Conservation (phyloP, 306 rosid species). For the Pyrus bretschneideri region DNA sequence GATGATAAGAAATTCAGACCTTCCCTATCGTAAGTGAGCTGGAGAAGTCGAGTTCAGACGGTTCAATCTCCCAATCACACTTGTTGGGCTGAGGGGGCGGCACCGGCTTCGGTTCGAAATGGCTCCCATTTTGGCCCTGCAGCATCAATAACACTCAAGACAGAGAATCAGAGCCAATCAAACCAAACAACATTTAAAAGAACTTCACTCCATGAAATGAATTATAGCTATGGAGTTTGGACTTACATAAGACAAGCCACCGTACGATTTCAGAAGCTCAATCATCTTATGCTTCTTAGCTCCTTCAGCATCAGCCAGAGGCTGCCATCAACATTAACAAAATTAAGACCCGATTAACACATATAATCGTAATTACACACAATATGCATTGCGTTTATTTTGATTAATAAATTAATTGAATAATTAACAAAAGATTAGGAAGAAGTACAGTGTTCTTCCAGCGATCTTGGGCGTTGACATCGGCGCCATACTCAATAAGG, state of each 20-base stretch:
- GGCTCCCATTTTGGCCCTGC: conserved; percentile 99
- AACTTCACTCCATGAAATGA: neutral
- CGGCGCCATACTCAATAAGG: conserved; percentile 71
- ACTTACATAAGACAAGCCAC: conserved; percentile 90
- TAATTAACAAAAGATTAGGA: neutral
- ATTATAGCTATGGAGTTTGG: neutral
- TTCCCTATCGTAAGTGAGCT: conserved; percentile 69
- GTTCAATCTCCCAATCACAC: conserved; percentile 99
- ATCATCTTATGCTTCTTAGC: conserved; percentile 54
- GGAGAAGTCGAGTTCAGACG: conserved; percentile 87
- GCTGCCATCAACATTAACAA: conserved; percentile 35
- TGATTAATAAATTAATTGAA: neutral
- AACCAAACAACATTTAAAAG: neutral
- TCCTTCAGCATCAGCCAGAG: conserved; percentile 98
- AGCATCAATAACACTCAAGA: conserved; percentile 10
- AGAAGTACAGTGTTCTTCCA: conserved; percentile 78
- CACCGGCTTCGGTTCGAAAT: conserved; percentile 79
- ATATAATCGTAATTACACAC: neutral
- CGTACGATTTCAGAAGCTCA: conserved; percentile 67
- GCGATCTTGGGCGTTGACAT: conserved; percentile 91
- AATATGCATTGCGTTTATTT: neutral
- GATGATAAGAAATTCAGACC: conserved; percentile 34
- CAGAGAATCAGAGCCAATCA: neutral
- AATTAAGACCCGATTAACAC: neutral
- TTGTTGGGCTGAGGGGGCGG: conserved; percentile 87